Base-by-base conservation (phyloP, 1,284 basidiomycete genomes). In the Malassezia nana region DNA sequence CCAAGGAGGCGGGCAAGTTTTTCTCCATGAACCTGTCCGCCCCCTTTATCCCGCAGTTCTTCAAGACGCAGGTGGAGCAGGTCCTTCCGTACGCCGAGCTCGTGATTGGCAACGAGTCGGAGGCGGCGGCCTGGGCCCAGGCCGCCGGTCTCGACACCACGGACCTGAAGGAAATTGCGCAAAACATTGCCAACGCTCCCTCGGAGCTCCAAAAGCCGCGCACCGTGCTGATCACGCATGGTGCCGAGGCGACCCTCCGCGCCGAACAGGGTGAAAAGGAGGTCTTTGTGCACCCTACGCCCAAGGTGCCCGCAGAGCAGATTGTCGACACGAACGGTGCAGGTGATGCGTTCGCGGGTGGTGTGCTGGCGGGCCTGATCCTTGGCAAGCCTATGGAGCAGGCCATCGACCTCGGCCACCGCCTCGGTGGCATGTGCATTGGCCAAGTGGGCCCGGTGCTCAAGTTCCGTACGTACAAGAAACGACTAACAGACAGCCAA, bases 291-390 rank as follows among this genome's bases (percentile, higher is more conserved):
- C 77, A 77, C 75, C 64, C 48, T 74, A 79, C 76, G 71, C 77
- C 69, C 75, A 79, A 79, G 75, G 64, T 74, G 40, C 55, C 63
- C 53, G 58, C 69, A 5, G 52, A 60, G 40, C 60, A 73, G 50
- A 74, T 99, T 66, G 84, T 95, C 55, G 94, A 98, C 77, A 99
- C 94, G 53, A 99, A 98, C 77, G 94, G 89, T 49, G 94, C 94
- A n/a, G 94, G 94, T 48, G 94, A 99, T 75, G 90, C 89, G 47
- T 98, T 98, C 67, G 89, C 90, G n/a, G 94, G 94, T 59, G 94
- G 89, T 44, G 91, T 96, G 79, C 75, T 96, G 46, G 94, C 87
- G 46, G 91, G 86, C 1, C 80, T 84, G 48, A 83, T 89, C 46
- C 76, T 81, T 38, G 90, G 89, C 22, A 95, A 89, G 81, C 77